Percentiles rank a stretch among this genome's conserved stretches.
These are phyloP conservation scores for Fraxinus latifolia DNA, from an alignment of 305 asterid genomes.

Conservation along the genomic window DNA sequence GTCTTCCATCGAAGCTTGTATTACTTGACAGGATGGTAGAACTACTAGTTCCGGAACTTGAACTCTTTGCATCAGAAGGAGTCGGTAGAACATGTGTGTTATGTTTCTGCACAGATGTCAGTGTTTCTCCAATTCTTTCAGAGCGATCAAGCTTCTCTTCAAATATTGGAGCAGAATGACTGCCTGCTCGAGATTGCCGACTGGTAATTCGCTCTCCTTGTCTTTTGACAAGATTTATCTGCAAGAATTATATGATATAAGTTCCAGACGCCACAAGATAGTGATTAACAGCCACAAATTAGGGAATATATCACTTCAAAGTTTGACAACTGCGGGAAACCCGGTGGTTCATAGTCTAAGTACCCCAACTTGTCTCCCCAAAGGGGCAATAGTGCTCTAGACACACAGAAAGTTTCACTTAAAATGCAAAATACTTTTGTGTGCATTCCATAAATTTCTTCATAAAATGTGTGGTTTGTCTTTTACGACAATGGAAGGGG, in stretches of 20 bases:
- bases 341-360: neutral
- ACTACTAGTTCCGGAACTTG: conserved; percentile 32
- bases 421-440: neutral
- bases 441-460: neutral
- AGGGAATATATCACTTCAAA: neutral
- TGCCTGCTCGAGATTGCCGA: conserved; percentile 50
- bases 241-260: conserved; percentile 19
- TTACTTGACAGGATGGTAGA: conserved; percentile 33
- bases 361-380: neutral
- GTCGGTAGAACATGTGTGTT: conserved; percentile 80
- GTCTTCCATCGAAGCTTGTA: conserved; percentile 32
- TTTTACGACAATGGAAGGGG: neutral
- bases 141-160: conserved; percentile 63
- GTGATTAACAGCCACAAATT: neutral
- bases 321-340: neutral
- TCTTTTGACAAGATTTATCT: conserved; percentile 40
- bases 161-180: conserved; percentile 87
- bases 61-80: conserved; percentile 76
- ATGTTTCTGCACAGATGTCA: conserved; percentile 42
- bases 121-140: conserved; percentile 60
- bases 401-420: neutral
- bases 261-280: neutral
- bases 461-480: neutral
- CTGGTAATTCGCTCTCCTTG: conserved; percentile 49
- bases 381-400: neutral